Conservation (phyloP, 331 rosid genomes). For the Rosa hybrid region DNA sequence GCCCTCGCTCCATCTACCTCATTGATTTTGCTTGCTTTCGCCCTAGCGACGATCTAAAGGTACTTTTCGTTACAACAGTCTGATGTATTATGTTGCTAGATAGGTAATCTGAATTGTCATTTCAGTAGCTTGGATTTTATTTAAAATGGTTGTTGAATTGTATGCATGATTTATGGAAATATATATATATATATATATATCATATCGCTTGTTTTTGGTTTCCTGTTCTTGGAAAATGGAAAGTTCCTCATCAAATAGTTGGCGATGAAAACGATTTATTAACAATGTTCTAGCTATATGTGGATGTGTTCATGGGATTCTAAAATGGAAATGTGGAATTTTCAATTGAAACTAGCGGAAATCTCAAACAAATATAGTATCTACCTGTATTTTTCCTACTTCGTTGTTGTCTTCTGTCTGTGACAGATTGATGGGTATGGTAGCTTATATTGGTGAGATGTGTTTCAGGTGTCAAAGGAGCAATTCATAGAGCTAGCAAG, state of each 20-base stretch:
- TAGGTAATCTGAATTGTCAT: background rate
- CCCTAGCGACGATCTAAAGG: conserved; percentile 82
- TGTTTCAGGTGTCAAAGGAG: conserved; percentile 62
- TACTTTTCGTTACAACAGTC: background rate
- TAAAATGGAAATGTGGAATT: background rate
- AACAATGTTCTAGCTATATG: background rate
- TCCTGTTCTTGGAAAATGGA: background rate
- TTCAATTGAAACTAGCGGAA: background rate
- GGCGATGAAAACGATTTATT: background rate
- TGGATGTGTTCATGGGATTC: background rate
- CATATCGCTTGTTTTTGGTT: background rate
- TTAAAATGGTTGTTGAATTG: background rate
- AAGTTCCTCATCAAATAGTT: background rate
- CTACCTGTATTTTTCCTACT: background rate
- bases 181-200: too few relatives aligned
- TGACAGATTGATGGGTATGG: background rate
- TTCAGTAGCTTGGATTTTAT: background rate
- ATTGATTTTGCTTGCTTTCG: conserved; percentile 74
- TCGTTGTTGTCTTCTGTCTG: background rate
- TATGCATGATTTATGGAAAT: background rate
- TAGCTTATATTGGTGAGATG: background rate
- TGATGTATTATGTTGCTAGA: background rate
- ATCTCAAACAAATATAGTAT: background rate
- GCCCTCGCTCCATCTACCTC: conserved; percentile 86
- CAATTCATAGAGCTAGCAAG: conserved; percentile 71